Evolutionary conservation across 2,329 filamentous ascomycete genomes (phyloP), one percentile per base, ranked within the genome.

Genomic region (Sordariomycetes sp.): DNA sequence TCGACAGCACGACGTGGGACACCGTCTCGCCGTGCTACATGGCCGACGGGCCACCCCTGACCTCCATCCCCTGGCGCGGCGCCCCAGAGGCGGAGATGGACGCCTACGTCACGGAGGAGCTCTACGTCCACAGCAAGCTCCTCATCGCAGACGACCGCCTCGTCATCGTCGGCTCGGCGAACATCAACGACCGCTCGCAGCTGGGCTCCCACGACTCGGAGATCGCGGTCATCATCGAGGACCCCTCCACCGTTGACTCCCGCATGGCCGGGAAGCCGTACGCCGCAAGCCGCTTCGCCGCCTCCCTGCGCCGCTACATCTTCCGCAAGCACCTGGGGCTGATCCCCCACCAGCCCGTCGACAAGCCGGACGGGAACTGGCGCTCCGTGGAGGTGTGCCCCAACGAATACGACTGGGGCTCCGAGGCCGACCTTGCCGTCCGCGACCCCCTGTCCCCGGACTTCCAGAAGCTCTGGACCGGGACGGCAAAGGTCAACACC

Each of bases 261-360:
- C 72, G 70, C 60, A 95, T 96, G 88, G 79, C 85, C 61, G 88
- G 89, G 2, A 74, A 77, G 24, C 82, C 82, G 0, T 95, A 79
- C 73, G 78, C 76, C 35, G 92, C 89, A 8, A 85, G 84, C 10
- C 79, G 80, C 58, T 91, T 92, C 65, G 90, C 90, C 1, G 76
- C 89, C 5, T 89, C 86, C 1, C 84, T 96, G 12, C 87, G 92
- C 24, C 82, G 91, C 39, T 84, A 90, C 67, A 81, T 96, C 61
- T 96, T 89, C 82, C 84, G 91, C 63, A 95, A 96, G 73, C 92
- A 96, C 67, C 80, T 96, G 1, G 92, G 92, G 51, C 78, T 96
- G 10, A 76, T 96, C 10, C 85, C 86, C 0, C 77, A 89, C 10
- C 89, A 96, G 68, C 74, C 76, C 36, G 82, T 85, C 64, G 87